phyloP scores from a whole-genome alignment of 2,329 filamentous ascomycete genomes.

The Aspergillus intermedius region DNA sequence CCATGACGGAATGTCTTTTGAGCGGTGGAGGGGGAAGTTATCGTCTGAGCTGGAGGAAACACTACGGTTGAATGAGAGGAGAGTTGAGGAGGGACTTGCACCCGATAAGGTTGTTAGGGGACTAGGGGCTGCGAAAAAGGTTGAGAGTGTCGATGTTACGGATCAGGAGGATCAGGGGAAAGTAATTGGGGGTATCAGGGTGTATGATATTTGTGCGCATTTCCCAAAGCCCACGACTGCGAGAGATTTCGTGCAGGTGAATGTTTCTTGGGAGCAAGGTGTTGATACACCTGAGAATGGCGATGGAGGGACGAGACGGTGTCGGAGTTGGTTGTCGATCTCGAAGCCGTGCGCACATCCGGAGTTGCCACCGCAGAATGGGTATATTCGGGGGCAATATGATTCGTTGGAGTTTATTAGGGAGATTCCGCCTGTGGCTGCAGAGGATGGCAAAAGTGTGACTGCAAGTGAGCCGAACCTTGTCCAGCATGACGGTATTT shows the following conservation, averaged over 20 bases:
- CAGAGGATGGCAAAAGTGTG: slow-evolving; percentile 4
- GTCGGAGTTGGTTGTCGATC: slow-evolving; percentile 75
- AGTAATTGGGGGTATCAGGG: slow-evolving; percentile 38
- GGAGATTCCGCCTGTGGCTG: slow-evolving; percentile 55
- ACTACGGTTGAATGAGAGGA: slow-evolving; percentile 61
- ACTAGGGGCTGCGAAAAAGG: slow-evolving; percentile 69
- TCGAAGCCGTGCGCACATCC: slow-evolving; percentile 78
- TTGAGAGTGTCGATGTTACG: slow-evolving; percentile 56
- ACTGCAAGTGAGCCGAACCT: slow-evolving; percentile 6
- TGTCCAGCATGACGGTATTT: background rate
- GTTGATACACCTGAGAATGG: slow-evolving; percentile 22
- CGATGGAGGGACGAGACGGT: slow-evolving; percentile 22
- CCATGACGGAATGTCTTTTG: slow-evolving; percentile 70
- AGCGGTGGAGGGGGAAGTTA: slow-evolving; percentile 69
- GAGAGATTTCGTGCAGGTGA: slow-evolving; percentile 76
- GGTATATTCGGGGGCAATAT: slow-evolving; percentile 77
- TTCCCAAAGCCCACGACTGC: slow-evolving; percentile 85
- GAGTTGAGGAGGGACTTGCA: slow-evolving; percentile 58
- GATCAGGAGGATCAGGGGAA: background rate
- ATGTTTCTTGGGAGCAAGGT: slow-evolving; percentile 55
- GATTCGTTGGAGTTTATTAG: slow-evolving; percentile 88
- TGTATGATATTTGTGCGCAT: slow-evolving; percentile 80
- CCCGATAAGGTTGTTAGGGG: slow-evolving; percentile 75
- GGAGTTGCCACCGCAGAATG: slow-evolving; percentile 60
- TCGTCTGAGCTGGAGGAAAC: slow-evolving; percentile 74